Base-by-base conservation (phyloP, 257 asterid species). In the Oldenlandia corymbosa region DNA sequence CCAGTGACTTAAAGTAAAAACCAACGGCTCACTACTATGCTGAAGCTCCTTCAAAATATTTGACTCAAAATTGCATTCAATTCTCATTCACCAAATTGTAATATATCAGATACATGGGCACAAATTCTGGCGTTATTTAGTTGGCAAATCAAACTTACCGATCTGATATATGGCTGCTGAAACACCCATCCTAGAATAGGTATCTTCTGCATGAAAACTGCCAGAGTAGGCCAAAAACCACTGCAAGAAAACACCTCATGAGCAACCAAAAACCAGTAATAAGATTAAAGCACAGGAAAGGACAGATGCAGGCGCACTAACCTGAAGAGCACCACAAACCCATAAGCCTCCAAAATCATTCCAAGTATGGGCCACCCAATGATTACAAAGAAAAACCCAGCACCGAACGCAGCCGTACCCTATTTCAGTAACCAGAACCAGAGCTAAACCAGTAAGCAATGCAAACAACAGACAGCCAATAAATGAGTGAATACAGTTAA, bases 211-310 rank as follows among this genome's bases (percentile, higher is more conserved):
- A 92, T 76, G 55, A 89, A 92, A 64, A 92, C 99, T 68, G 93
- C 82, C 73, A 89, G 77, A 48, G 97, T 89, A 10, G 99, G 99
- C 99, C 97, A 92, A 82, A 92, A 92, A 28, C 99, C 99, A 81
- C 99, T 92, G 96, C 84, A 78, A 24, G 60, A 46, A 57, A 34
- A 41, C 26, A 60, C 58, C 68, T 36, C 50, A 65, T 69, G 36
- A 65, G 67, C 41, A 73, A 53, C 63, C 50, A 48, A 52, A 14
- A 48, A 50, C 64, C 47, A 20, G 41, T 56, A 45, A 75, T 30
- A 64, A n/a, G 46, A 71, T 41, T 20, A 53, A 12, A 30, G 34
- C 26, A 10, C 20, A 55, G 28, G 7, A 52, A 37, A 37, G 10
- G 49, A 32, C 51, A 55, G 42, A 27, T 42, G 26, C 18, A 64